Base-by-base conservation (phyloP, 371 early-diverging fungal genomes). In the Lichtheimia hyalospora region DNA sequence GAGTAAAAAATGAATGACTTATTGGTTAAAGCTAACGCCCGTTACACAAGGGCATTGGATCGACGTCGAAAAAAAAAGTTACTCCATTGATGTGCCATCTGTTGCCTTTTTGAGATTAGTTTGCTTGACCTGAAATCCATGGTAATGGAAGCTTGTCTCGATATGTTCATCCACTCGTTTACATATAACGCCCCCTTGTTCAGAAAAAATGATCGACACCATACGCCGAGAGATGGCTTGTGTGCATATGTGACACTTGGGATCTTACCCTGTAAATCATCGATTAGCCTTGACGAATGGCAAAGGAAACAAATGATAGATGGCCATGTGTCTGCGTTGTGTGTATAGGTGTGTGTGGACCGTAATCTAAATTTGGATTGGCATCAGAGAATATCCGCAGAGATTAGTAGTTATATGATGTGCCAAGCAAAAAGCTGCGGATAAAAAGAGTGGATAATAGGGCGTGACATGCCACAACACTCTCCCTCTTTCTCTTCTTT, bases 361-460 rank as follows among this genome's bases (percentile, higher is more conserved):
- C 21, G 3, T n/a, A 46, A 21, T 46, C 46, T 46, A 46, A 46
- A 18, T 46, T 46, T 46, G 46, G 46, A 46, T 46, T 46, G 46
- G 46, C 18, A 46, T 46, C 46, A 34, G 34, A 8, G 34, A 34
- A 34, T 10, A 34, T 34, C 46, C 21, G 21, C 21, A 46, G 10
- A 46, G 46, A 46, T 21, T 46, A 21, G 46, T 18, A 18, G 21
- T 46, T 46, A 7, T n/a, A 46, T 46, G 46, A 46, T 18, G 46
- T 46, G 46, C 46, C 46, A 46, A 46, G 46, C 46, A 46, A 46
- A 46, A 46, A 46, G 46, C 46, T 46, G 46, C 46, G 46, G n/a
- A 46, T 46, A 46, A 18, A 46, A 18, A 46, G 21, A 46, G 21
- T 16, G n/a, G 16, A 13, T 34, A 34, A 34, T 34, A 34, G 34